Percentiles rank a stretch among this genome's conserved stretches.
These are phyloP conservation scores for Thyridium curvatum DNA, from an alignment of 2,329 filamentous ascomycete genomes.

Conservation along the genomic window DNA sequence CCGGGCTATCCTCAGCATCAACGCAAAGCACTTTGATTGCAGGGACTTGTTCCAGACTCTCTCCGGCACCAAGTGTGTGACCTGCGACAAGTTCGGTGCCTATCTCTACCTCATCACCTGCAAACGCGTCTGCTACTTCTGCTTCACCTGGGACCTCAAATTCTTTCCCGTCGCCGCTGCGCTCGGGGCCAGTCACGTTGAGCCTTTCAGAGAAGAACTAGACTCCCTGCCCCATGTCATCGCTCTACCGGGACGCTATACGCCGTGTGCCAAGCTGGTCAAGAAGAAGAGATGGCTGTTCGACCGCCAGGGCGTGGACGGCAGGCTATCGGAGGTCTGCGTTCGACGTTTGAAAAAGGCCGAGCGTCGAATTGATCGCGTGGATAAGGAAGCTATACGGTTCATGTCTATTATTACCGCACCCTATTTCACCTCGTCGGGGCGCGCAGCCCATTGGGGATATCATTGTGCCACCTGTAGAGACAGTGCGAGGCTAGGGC, in stretches of 20 bases:
- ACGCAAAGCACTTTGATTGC: not conserved
- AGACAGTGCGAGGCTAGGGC: no score
- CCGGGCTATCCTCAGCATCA: not conserved
- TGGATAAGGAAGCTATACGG: no score
- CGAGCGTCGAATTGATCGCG: no score
- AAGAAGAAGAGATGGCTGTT: slow-evolving; percentile 1
- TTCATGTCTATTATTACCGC: no score
- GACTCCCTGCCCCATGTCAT: not conserved
- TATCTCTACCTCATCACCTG: slow-evolving; percentile 4
- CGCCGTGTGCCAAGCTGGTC: not conserved
- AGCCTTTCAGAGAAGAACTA: slow-evolving; percentile 1
- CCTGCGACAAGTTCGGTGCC: not conserved
- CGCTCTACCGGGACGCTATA: not conserved
- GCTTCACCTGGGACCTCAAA: not conserved
- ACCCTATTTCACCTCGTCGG: no score
- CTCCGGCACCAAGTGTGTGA: not conserved
- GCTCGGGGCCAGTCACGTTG: slow-evolving; percentile 33
- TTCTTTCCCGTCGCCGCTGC: slow-evolving; percentile 14
- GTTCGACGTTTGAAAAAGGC: no score
- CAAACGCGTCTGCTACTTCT: slow-evolving; percentile 2
- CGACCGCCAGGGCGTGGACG: no score
- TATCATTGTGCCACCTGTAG: no score
- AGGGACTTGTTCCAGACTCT: not conserved
- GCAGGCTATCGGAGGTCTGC: no score
- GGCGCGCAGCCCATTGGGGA: no score